Percentiles rank a stretch among this genome's conserved stretches.
phyloP scores from a whole-genome alignment of 2,329 filamentous ascomycete species.

The Magnaporthiopsis poae region DNA sequence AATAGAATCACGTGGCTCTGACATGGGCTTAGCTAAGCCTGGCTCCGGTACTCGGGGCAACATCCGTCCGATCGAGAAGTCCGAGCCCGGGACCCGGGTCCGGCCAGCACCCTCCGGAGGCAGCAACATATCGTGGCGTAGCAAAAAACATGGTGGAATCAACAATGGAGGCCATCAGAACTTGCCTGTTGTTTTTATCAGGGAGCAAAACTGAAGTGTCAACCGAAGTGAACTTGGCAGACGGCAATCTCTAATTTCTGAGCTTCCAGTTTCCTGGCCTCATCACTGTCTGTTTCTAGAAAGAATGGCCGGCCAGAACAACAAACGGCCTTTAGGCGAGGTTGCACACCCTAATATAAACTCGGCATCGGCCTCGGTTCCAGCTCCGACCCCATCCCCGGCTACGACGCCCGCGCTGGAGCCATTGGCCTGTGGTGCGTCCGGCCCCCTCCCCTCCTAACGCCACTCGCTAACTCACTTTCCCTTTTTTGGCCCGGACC shows the following conservation, averaged over 20 bases:
- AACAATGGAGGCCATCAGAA: neutral
- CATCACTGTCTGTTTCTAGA: neutral
- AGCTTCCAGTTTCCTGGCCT: neutral
- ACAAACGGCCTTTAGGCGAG: neutral
- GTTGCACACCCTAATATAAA: neutral
- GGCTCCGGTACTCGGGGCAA: constrained; percentile 15
- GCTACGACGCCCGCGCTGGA: constrained; percentile 1
- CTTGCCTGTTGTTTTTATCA: neutral
- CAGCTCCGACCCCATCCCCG: neutral
- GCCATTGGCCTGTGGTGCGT: constrained; percentile 4
- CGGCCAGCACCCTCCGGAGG: neutral
- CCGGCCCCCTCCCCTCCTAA: constrained; percentile 14
- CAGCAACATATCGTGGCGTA: neutral
- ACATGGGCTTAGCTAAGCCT: neutral
- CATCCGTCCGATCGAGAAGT: constrained; percentile 15
- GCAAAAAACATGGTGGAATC: neutral
- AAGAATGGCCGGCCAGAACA: neutral
- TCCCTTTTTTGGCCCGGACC: constrained; percentile 31
- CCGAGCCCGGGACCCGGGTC: constrained; percentile 8
- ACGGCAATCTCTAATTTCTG: neutral
- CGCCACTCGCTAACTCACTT: constrained; percentile 31
- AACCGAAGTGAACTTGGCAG: neutral
- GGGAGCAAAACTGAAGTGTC: constrained; percentile 1
- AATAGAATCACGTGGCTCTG: neutral
- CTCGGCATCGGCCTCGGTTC: neutral